Base-by-base conservation (phyloP, 768 basidiomycete species). In the Pulveroboletus sp. region DNA sequence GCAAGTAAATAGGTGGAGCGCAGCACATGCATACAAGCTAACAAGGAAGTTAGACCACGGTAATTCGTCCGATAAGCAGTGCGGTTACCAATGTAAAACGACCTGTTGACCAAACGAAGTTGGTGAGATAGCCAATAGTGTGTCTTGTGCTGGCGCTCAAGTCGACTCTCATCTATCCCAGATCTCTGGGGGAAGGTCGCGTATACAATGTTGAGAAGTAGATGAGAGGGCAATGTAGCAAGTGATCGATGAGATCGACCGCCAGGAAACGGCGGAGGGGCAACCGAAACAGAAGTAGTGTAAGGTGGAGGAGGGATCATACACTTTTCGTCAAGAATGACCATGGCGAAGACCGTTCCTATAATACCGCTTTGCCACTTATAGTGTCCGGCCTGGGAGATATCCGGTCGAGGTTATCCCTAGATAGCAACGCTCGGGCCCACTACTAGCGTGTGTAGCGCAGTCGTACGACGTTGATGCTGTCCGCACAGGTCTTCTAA, bases 21-120 rank as follows among this genome's bases (percentile, higher is more conserved):
- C 5, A 93, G 75, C 51, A 91, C 77, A 56, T 90, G 82, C 88
- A 90, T 91, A 67, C 79, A 87, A 12, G 87, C 85, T 84, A 17
- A 29, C 1, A 17, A 37, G 25, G 7, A 27, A 42, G 44, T 52
- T 31, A 57, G 52, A 24, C 34, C 32, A 23, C 2, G 37, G 14
- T 35, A 6, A 10, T 42, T 31, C n/a, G 3, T 43, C 2, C 8
- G 32, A 43, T 31, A 31, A 8, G 2, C 14, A 27, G 16, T 8
- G 20, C 2, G 19, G 24, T 47, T 25, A 82, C 83, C 84, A n/a
- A 83, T 74, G 64, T 88, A 91, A 46, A 90, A 70, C 5, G 79
- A 69, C 6, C 77, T 76, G 58, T 81, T 81, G 36, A 88, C 87
- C 31, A 84, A 72, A 31, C 90, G 72, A 33, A 92, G 74, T 40